A percentile compares a stretch with the other conserved stretches of the same genome.
These are phyloP conservation scores for Geopyxis carbonaria DNA, from an alignment of 495 filamentous ascomycete genomes.

Conservation along the genomic window DNA sequence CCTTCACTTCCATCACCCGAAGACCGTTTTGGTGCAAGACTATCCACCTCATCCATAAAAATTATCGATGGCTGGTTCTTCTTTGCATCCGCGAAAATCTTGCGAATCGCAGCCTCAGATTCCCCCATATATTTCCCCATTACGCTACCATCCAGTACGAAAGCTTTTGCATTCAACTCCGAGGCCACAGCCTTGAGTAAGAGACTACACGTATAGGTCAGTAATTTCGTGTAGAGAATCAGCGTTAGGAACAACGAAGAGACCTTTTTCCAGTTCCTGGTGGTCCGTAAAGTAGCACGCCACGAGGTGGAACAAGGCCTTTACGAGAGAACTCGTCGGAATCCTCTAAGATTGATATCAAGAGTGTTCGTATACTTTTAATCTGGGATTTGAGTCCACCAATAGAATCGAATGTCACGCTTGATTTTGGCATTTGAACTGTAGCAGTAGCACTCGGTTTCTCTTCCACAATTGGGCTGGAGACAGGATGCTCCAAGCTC, in stretches of 20 bases:
- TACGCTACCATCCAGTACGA: slow-evolving; percentile 33
- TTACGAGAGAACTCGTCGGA: slow-evolving; percentile 15
- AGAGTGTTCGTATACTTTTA: slow-evolving; percentile 11
- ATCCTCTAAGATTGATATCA: slow-evolving; percentile 21
- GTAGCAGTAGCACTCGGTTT: no score
- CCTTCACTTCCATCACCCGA: slow-evolving; percentile 32
- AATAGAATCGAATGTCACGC: slow-evolving; percentile 30
- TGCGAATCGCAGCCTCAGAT: slow-evolving; percentile 49
- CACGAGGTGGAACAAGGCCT: slow-evolving; percentile 20
- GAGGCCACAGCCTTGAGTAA: slow-evolving; percentile 42
- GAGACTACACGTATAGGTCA: no score
- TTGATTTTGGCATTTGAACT: slow-evolving; percentile 9
- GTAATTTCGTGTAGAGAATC: no score
- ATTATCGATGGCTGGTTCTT: slow-evolving; percentile 62
- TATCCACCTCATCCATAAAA: slow-evolving; percentile 66
- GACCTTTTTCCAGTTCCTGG: slow-evolving; percentile 43
- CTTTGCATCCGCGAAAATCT: slow-evolving; percentile 54
- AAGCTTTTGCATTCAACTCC: slow-evolving; percentile 25
- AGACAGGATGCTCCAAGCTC: no score
- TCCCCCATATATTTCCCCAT: slow-evolving; percentile 63
- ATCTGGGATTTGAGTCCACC: slow-evolving; percentile 20
- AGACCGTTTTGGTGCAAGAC: slow-evolving; percentile 46
- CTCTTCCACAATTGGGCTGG: no score
- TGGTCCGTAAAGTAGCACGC: slow-evolving; percentile 28
- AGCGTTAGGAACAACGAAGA: no score